Evolutionary conservation across 2,329 filamentous ascomycete genomes (phyloP), one percentile per base, ranked within the genome.

Genomic region (Colletotrichum spinosum): DNA sequence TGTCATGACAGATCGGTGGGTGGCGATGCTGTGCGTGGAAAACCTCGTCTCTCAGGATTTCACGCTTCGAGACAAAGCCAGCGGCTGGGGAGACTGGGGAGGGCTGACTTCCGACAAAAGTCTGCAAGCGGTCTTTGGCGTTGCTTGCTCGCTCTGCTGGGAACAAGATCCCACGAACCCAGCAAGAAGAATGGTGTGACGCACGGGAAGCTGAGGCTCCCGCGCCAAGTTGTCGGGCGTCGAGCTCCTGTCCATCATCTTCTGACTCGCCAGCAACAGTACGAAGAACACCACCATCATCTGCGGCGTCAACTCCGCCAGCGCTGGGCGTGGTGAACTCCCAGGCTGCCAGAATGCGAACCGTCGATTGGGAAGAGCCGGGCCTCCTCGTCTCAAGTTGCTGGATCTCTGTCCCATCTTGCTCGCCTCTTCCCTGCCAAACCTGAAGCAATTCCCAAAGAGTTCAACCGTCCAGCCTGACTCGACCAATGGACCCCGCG

Each of bases 381-480:
- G 48, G 12, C 39, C 42, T 34, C 39, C 42, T 34, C 53, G 58
- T 63, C 63, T 63, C 63, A 57, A 57, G 63, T 57, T 48, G 52
- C 58, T 62, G 48, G 53, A 42, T 25, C 52, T 44, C 25, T 66
- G 58, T 62, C 52, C 62, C 58, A 62, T 61, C 46, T 52, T 53
- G 7, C 11, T 13, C 48, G 38, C 4, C 52, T 62, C n/a, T 62
- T 25, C 58, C 62, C 42, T 57, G 62, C 52, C 57, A 25, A 51
- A 46, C 44, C 52, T 63, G 51, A 57, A 56, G 41, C 8, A 12
- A 17, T 25, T 25, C 25, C 25, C 25, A 25, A 25, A 25, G 25
- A 25, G 1, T 25, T 25, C 25, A 25, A 25, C 25, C 25, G 25
- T 25, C 25, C 56, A 34, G 15, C 51, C 41, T 62, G 62, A 62